A percentile compares a stretch with the other conserved stretches of the same genome.
Conservation (phyloP, 2,329 filamentous ascomycete species). For the Arthrobotrys sinensis region DNA sequence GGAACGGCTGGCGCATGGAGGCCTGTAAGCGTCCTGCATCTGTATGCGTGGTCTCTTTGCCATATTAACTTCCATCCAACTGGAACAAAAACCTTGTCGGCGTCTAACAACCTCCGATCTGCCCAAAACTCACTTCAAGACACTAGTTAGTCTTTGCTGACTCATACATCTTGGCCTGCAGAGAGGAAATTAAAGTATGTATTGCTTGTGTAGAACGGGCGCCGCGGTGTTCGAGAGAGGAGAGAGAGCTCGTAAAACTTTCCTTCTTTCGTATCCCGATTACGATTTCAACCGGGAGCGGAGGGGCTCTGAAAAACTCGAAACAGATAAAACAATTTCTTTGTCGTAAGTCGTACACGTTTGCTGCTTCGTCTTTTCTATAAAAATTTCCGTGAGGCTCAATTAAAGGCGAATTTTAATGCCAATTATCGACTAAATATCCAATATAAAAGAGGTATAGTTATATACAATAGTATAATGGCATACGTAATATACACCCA, state of each 20-base stretch:
- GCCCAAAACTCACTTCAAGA: neutral
- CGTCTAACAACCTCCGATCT: constrained; percentile 41
- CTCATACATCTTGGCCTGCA: constrained; percentile 42
- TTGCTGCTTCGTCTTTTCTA: neutral
- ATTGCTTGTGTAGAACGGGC: neutral
- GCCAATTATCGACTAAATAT: neutral
- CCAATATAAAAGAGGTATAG: constrained; percentile 20
- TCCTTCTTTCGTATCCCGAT: constrained; percentile 34
- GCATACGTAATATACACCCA: constrained; percentile 22
- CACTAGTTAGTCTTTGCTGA: constrained; percentile 36
- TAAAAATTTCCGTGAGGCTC: constrained; percentile 8
- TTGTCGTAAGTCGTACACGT: constrained; percentile 23
- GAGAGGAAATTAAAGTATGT: constrained; percentile 9
- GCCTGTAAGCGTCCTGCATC: constrained; percentile 42
- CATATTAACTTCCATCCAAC: neutral
- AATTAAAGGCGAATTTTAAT: neutral
- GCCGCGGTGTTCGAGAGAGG: constrained; percentile 4
- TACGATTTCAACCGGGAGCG: constrained; percentile 24
- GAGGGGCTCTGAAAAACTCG: neutral
- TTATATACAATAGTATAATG: constrained; percentile 21
- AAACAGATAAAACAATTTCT: neutral
- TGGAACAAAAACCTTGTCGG: constrained; percentile 26
- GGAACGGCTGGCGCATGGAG: constrained; percentile 23
- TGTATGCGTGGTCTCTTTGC: constrained; percentile 9
- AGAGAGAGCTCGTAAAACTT: constrained; percentile 37